Base-by-base conservation (phyloP, 1,284 basidiomycete species). In the Chiua sp. region DNA sequence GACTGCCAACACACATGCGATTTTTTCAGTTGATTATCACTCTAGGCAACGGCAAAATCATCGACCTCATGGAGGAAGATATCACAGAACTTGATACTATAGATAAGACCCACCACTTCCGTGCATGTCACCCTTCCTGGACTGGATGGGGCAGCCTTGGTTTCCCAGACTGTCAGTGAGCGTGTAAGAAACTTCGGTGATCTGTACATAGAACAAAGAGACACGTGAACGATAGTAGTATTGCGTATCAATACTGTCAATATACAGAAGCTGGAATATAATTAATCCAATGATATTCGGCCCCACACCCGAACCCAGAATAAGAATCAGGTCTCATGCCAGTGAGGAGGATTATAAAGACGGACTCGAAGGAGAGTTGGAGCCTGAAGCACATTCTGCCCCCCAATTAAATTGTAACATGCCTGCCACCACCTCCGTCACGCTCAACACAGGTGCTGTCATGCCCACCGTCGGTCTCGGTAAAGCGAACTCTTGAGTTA, bases 381-480 rank as follows among this genome's bases (percentile, higher is more conserved):
- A 18, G 12, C 33, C 16, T 37, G 32, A 56, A 42, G 39, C 11
- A 16, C 37, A 28, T 20, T 50, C 47, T 44, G 16, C 33, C n/a
- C 22, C 22, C 28, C n/a, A 2, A 8, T 47, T 28, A 13, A 59
- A 33, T 39, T 23, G 6, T 56, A 70, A 42, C 55, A 85, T 86
- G 83, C 78, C 80, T 64, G 77, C 79, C 55, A 78, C 76, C 59
- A 79, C 66, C 50, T 68, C 75, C 51, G 80, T 88, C 59, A 89
- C 80, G 63, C 83, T 93, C 65, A 92, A 91, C 80, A 92, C 86
- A 37, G 90, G 91, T 47, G 84, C 83, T 57, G 77, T 82, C 66
- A 92, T 93, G 81, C 90, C 91, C 69, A 85, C 85, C 23, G 77
- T 93, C 55, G 92, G 93, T 52, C 84, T 94, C 57, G 92, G 92